Evolutionary conservation across 179 eudicot genomes (phyloP).

Genomic region (Gypsophila paniculata): DNA sequence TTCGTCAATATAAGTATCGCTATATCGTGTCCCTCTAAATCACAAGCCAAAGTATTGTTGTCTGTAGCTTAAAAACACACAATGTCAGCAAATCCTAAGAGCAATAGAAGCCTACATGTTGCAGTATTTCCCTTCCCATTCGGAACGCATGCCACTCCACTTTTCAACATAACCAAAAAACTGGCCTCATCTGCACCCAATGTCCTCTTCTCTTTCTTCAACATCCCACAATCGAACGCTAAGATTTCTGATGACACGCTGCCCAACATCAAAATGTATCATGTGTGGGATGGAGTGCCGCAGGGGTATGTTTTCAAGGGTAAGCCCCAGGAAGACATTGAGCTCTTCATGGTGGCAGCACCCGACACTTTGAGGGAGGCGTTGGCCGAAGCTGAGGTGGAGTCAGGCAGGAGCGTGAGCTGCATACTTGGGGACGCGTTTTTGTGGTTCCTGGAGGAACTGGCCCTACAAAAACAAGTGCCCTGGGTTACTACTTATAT

Average conservation of each 20-base stretch:
- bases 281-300: constrained; percentile 28
- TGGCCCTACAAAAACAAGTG: constrained; percentile 24
- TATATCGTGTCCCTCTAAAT: background rate
- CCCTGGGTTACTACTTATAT: constrained; percentile 25
- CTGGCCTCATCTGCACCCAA: constrained; percentile 23
- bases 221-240: constrained; percentile 1
- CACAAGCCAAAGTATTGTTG: background rate
- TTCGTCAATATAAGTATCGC: background rate
- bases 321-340: constrained; percentile 23
- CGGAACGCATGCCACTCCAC: constrained; percentile 22
- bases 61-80: no score
- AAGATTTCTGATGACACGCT: background rate
- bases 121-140: constrained; percentile 27
- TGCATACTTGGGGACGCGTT: constrained; percentile 22
- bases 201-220: constrained; percentile 17
- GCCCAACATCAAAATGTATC: constrained; percentile 11
- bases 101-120: constrained; percentile 1
- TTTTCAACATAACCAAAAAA: constrained; percentile 22
- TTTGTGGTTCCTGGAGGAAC: constrained; percentile 24
- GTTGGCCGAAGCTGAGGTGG: constrained; percentile 15
- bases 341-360: constrained; percentile 24
- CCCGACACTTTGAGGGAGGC: constrained; percentile 10
- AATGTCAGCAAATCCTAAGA: constrained; percentile 9
- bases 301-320: constrained; percentile 22
- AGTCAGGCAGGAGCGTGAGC: constrained; percentile 14